These are phyloP conservation scores for Globisporangium paddicum DNA, from an alignment of 352 stramenopile species.

Conservation along the genomic window DNA sequence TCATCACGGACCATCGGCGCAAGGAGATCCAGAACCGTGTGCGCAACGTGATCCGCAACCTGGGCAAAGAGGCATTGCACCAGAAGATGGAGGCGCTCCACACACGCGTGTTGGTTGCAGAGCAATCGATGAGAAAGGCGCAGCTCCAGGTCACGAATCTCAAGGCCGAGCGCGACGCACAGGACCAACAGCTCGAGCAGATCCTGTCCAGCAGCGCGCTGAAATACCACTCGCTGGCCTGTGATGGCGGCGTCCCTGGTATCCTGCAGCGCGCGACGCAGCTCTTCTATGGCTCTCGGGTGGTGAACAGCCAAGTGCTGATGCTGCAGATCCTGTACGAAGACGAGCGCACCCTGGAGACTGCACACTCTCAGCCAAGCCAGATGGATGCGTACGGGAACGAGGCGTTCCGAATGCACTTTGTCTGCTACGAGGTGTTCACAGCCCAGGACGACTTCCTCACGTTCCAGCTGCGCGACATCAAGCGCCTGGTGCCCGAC, in stretches of 20 bases:
- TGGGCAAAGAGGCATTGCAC: slow-evolving; percentile 58
- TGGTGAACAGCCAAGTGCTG: slow-evolving; percentile 37
- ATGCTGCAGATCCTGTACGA: slow-evolving; percentile 64
- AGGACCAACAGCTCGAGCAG: slow-evolving; percentile 40
- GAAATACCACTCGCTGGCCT: slow-evolving; percentile 43
- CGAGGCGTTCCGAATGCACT: slow-evolving; percentile 40
- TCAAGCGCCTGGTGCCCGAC: slow-evolving; percentile 31
- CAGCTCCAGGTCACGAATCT: slow-evolving; percentile 38
- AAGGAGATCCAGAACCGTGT: slow-evolving; percentile 48
- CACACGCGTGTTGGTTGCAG: slow-evolving; percentile 35
- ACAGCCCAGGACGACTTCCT: slow-evolving; percentile 39
- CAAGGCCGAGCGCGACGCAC: slow-evolving; percentile 27
- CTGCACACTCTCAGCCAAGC: not conserved
- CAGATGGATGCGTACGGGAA: slow-evolving; percentile 15
- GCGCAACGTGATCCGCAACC: slow-evolving; percentile 46
- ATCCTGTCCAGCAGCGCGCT: slow-evolving; percentile 46
- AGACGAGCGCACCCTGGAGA: slow-evolving; percentile 17
- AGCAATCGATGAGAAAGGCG: slow-evolving; percentile 48
- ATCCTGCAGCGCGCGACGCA: slow-evolving; percentile 40
- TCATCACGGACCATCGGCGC: slow-evolving; percentile 48
- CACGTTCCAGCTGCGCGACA: slow-evolving; percentile 47
- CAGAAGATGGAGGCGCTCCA: slow-evolving; percentile 63
- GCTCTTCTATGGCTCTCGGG: slow-evolving; percentile 36
- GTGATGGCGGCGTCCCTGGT: slow-evolving; percentile 39
- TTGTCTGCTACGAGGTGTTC: slow-evolving; percentile 45